Percentiles rank a stretch among this genome's conserved stretches.
phyloP scores from a whole-genome alignment of 2,329 filamentous ascomycete species.

The Sporothrix dimorphospora region DNA sequence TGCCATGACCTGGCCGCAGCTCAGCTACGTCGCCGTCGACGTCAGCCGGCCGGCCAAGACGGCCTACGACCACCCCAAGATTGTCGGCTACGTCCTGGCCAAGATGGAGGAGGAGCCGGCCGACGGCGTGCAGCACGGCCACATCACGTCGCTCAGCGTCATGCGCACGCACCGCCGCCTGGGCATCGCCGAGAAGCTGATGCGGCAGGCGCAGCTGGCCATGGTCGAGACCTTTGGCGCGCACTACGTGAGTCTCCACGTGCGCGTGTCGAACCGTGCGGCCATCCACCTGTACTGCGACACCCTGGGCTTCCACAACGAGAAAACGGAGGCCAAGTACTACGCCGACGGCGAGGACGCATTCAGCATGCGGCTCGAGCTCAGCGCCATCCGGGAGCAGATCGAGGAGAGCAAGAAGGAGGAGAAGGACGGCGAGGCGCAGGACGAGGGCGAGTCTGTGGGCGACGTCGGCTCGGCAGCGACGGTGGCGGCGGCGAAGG shows the following conservation, averaged over 20 bases:
- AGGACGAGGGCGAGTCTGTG: constrained; percentile 71
- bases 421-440: constrained; percentile 34
- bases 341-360: constrained; percentile 98
- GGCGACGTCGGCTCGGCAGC: constrained; percentile 64
- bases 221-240: constrained; percentile 96
- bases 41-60: constrained; percentile 76
- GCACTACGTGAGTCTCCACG: constrained; percentile 92
- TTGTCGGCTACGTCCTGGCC: constrained; percentile 97
- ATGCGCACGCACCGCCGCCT: constrained; percentile 93
- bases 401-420: constrained; percentile 41
- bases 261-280: constrained; percentile 89
- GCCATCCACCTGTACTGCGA: constrained; percentile 91
- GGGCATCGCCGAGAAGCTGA: constrained; percentile 94
- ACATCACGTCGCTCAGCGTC: constrained; percentile 92
- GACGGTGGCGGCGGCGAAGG: constrained; percentile 32
- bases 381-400: constrained; percentile 62
- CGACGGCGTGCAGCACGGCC: constrained; percentile 89
- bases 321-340: constrained; percentile 86
- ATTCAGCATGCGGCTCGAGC: constrained; percentile 88
- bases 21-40: constrained; percentile 95
- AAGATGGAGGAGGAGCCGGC: constrained; percentile 99
- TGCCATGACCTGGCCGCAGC: constrained; percentile 94
- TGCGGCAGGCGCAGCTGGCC: constrained; percentile 92
- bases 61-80: constrained; percentile 89
- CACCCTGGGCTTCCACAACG: constrained; percentile 85